Percentiles rank a stretch among this genome's conserved stretches.
Conservation (phyloP, 768 basidiomycete species). For the Leccinum uliginosum region DNA sequence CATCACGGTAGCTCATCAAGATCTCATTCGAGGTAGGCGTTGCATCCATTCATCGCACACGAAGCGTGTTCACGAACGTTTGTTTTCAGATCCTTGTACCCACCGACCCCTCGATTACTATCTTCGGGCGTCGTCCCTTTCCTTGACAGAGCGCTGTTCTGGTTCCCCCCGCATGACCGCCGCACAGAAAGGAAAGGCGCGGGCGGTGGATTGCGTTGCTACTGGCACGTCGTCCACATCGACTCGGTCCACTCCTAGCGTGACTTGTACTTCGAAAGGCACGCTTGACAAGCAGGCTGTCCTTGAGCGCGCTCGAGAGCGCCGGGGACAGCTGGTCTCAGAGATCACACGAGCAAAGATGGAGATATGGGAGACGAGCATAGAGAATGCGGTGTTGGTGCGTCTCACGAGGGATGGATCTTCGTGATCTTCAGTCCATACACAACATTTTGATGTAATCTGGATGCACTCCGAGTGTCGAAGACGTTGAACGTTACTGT, state of each 20-base stretch:
- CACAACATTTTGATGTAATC: neutral
- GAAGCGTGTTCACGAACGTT: constrained; percentile 4
- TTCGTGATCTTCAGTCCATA: neutral
- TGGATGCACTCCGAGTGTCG: neutral
- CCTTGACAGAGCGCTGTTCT: neutral
- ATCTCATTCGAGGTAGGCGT: constrained; percentile 9
- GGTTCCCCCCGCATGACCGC: neutral
- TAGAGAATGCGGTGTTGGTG: constrained; percentile 62
- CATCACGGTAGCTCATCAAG: neutral
- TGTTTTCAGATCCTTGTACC: constrained; percentile 2
- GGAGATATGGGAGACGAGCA: constrained; percentile 69
- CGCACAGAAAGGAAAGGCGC: constrained; percentile 18
- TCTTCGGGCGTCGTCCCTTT: neutral
- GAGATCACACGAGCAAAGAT: constrained; percentile 60
- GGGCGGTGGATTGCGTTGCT: neutral
- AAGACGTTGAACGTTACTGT: too few species aligned
- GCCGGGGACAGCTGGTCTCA: constrained; percentile 45
- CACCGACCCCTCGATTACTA: constrained; percentile 4
- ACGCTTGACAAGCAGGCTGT: constrained; percentile 38
- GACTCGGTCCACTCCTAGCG: neutral
- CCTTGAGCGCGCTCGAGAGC: constrained; percentile 49
- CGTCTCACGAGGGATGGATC: constrained; percentile 38
- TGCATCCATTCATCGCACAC: neutral
- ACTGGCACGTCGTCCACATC: neutral
- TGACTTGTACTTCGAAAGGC: neutral